Percentiles rank a stretch among this genome's conserved stretches.
Conservation (phyloP, 768 basidiomycete species). For the Mycena filopes region DNA sequence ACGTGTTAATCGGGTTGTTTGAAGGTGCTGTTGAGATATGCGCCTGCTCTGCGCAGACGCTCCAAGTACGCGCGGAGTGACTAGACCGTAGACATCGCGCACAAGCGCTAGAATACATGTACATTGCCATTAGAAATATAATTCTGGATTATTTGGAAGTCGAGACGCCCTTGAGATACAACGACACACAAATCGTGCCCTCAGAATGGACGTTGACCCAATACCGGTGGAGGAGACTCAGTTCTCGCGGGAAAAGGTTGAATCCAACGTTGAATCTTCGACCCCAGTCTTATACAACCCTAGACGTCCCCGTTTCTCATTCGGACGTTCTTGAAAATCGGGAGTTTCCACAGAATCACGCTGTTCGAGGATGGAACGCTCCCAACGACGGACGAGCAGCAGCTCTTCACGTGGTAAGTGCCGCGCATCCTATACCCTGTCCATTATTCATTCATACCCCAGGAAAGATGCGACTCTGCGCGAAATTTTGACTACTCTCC, state of each 20-base stretch:
- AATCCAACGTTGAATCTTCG: background rate
- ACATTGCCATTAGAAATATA: too few relatives aligned
- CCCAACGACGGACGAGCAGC: conserved; percentile 84
- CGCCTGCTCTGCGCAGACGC: too few relatives aligned
- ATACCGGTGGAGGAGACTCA: conserved; percentile 1
- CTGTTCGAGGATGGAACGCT: conserved; percentile 83
- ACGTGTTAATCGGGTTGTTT: too few relatives aligned
- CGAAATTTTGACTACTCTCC: conserved; percentile 82
- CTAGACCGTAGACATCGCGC: too few relatives aligned
- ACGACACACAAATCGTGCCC: background rate
- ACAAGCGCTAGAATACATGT: too few relatives aligned
- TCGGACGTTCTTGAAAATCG: conserved; percentile 84
- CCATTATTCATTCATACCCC: background rate
- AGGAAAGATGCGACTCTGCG: conserved; percentile 88
- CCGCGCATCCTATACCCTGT: background rate
- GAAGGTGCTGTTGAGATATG: too few relatives aligned
- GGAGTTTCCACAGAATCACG: conserved; percentile 76
- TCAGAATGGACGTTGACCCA: conserved; percentile 29
- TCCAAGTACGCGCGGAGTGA: too few relatives aligned
- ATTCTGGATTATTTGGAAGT: background rate
- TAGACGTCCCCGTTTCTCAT: conserved; percentile 87
- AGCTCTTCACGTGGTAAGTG: conserved; percentile 81
- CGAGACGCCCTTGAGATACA: background rate
- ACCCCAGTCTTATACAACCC: background rate
- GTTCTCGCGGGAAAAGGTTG: conserved; percentile 30